phyloP scores from a whole-genome alignment of 2,329 filamentous ascomycete genomes.

The Fusarium staphyleae region DNA sequence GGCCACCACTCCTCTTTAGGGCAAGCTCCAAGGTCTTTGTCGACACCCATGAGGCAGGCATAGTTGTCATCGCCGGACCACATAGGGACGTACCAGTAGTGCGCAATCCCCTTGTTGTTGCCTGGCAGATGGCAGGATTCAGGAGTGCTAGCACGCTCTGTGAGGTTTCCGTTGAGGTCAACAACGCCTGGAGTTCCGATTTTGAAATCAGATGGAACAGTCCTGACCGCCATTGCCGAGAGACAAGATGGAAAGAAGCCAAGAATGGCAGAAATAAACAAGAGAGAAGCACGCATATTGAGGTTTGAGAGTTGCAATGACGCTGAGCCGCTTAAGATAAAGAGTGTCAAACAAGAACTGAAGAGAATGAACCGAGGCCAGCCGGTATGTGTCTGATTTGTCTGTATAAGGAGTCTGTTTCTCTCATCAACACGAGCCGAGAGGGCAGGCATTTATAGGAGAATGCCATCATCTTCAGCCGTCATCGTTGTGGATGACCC shows the following conservation, averaged over 20 bases:
- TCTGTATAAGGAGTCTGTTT: neutral
- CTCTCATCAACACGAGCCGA: neutral
- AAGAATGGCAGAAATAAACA: neutral
- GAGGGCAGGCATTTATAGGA: neutral
- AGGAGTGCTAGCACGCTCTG: neutral
- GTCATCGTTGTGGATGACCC: neutral
- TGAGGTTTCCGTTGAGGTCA: neutral
- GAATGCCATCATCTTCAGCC: neutral
- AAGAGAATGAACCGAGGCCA: neutral
- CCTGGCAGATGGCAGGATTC: neutral
- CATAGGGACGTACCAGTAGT: conserved; percentile 5
- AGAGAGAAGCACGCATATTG: neutral
- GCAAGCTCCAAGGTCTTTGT: neutral
- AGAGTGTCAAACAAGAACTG: neutral
- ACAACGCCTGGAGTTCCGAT: neutral
- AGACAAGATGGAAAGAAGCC: neutral
- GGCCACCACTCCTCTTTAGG: conserved; percentile 8
- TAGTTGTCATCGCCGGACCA: neutral
- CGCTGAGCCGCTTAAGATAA: neutral
- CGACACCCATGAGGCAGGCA: neutral
- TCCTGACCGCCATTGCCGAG: conserved; percentile 1
- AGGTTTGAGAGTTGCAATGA: neutral
- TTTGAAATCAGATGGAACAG: neutral
- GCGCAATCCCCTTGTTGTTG: neutral
- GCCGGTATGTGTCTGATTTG: neutral